Base-by-base conservation (phyloP, 352 stramenopile species). In the Phytophthora pistaciae region DNA sequence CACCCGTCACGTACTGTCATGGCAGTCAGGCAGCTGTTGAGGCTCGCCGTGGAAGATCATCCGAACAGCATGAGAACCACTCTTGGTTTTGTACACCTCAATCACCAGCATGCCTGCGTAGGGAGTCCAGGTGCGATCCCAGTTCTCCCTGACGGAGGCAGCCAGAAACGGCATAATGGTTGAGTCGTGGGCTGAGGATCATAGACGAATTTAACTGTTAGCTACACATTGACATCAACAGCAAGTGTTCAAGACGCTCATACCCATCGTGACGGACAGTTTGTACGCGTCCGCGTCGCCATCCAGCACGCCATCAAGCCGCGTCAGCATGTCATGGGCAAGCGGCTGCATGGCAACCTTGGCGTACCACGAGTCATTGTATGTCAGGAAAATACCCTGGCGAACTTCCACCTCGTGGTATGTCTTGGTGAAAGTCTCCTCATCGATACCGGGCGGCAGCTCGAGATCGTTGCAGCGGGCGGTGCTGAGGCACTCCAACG, bases 341-440 rank as follows among this genome's bases (percentile, higher is more conserved):
- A 95, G 84, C n/a, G 85, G 90, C 67, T 95, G 88, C 90, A 96
- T 96, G 49, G 87, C 87, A 31, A 92, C 52, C 72, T 96, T 95
- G 40, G 90, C 72, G 68, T 87, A 94, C 85, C 85, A 92, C 57
- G 85, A 94, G 56, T 95, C 65, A 76, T 95, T 94, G 70, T 88
- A 91, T 18, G 80, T 86, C 3, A 93, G 69, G 66, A 85, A 92
- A 8, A 95, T 60, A 3, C 70, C 69, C 60, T 93, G 66, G 33
- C 85, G 85, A 7, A 81, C 75, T 65, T 96, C 86, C 4, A 95
- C 88, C 64, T 95, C 87, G 56, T 85, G 70, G 66, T 91, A 93
- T 6, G 93, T 86, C 56, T 85, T 91, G 20, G 82, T 87, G 56
- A 96, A 96, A 31, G 90, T 83, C 20, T 85, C 66, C 40, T 93